Conservation (phyloP, 129 eudicot species). For the Logfia minima region DNA sequence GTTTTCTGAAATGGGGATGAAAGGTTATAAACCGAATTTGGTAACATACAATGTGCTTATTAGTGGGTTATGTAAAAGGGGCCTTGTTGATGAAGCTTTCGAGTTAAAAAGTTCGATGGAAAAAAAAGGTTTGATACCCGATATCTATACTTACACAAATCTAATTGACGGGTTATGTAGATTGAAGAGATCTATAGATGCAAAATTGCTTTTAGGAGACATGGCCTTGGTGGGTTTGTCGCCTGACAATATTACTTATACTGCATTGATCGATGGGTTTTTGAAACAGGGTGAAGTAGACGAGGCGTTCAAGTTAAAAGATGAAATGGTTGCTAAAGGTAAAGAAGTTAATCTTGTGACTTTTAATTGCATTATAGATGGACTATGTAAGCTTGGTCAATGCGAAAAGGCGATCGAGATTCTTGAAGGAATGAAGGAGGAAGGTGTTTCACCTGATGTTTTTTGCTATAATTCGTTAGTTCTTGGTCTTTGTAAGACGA, state of each 20-base stretch:
- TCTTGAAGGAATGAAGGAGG: conserved; percentile 29
- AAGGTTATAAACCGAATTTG: conserved; percentile 53
- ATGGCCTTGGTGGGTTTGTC: conserved; percentile 48
- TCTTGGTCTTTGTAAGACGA: conserved; percentile 37
- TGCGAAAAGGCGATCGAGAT: conserved; percentile 26
- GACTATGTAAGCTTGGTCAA: conserved; percentile 32
- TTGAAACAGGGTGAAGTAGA: conserved; percentile 65
- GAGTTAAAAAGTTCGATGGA: conserved; percentile 54
- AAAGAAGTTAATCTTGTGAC: conserved; percentile 29
- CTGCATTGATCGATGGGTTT: conserved; percentile 68
- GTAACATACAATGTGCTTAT: conserved; percentile 69
- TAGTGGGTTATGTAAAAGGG: conserved; percentile 52
- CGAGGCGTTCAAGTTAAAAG: conserved; percentile 48
- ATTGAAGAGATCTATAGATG: conserved; percentile 54
- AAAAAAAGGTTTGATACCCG: conserved; percentile 53
- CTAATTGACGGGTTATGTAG: conserved; percentile 67
- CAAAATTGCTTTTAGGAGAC: conserved; percentile 54
- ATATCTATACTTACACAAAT: conserved; percentile 57
- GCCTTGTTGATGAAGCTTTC: conserved; percentile 64
- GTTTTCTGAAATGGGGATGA: conserved; percentile 51
- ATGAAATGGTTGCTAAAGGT: conserved; percentile 32
- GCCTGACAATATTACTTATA: conserved; percentile 51
- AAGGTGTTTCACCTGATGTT: conserved; percentile 27
- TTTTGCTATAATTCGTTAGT: conserved; percentile 36
- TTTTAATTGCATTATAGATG: conserved; percentile 31